Evolutionary conservation across 495 filamentous ascomycete species (phyloP).

Genomic region (Penicillium herquei): DNA sequence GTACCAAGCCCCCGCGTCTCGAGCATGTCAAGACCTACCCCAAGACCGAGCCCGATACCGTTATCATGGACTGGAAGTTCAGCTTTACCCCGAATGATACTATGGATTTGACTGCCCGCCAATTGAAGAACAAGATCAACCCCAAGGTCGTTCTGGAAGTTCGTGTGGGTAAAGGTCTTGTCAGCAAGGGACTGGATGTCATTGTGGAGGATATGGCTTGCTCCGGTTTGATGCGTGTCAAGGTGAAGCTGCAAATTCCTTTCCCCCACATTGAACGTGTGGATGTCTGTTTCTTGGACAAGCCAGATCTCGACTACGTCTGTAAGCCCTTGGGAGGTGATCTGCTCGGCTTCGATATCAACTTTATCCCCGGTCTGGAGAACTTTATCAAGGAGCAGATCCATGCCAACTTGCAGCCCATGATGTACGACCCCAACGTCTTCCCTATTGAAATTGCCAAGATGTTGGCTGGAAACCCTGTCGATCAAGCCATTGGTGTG

Average conservation of each 20-base stretch:
- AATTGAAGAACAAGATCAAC: slow-evolving; percentile 92
- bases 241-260: slow-evolving; percentile 92
- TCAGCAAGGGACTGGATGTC: slow-evolving; percentile 94
- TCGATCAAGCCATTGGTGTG: slow-evolving; percentile 95
- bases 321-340: slow-evolving; percentile 98
- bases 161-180: slow-evolving; percentile 86
- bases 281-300: slow-evolving; percentile 82
- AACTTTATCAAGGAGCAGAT: slow-evolving; percentile 94
- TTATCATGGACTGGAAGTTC: slow-evolving; percentile 99
- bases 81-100: slow-evolving; percentile 97
- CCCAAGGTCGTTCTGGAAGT: slow-evolving; percentile 95
- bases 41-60: slow-evolving; percentile 89
- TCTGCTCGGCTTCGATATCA: slow-evolving; percentile 94
- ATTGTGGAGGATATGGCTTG: slow-evolving; percentile 98
- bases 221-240: slow-evolving; percentile 89
- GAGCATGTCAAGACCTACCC: slow-evolving; percentile 98
- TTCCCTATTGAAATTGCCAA: slow-evolving; percentile 99
- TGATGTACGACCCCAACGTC: slow-evolving; percentile 97
- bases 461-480: slow-evolving; percentile 91
- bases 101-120: slow-evolving; percentile 83
- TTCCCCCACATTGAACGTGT: slow-evolving; percentile 94
- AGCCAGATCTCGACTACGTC: slow-evolving; percentile 84
- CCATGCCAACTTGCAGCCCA: slow-evolving; percentile 84
- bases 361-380: slow-evolving; percentile 94
- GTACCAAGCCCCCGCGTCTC: slow-evolving; percentile 90